phyloP scores from a whole-genome alignment of 495 filamentous ascomycete species.

The Aspergillus hancockii region DNA sequence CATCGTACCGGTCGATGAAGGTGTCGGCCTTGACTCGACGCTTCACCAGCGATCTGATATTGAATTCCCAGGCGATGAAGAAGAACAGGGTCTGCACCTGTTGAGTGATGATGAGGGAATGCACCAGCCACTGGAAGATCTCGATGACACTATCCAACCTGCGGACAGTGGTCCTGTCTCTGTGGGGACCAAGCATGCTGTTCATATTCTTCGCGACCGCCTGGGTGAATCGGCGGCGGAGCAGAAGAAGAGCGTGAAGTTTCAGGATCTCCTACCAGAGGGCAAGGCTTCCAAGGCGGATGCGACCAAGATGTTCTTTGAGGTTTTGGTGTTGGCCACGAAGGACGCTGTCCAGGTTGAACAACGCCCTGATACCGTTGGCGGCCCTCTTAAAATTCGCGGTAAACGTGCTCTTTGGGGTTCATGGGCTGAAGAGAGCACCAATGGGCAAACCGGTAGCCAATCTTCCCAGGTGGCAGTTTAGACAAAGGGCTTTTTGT shows the following conservation, averaged over 20 bases:
- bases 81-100: conserved; percentile 35
- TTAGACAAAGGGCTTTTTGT: conserved; percentile 15
- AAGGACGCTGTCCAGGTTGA: conserved; percentile 99
- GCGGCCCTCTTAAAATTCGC: conserved; percentile 74
- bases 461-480: conserved; percentile 33
- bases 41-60: conserved; percentile 49
- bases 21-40: conserved; percentile 55
- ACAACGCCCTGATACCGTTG: conserved; percentile 72
- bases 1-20: conserved; percentile 45
- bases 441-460: conserved; percentile 56
- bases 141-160: conserved; percentile 82
- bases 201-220: conserved; percentile 87
- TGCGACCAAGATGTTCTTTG: conserved; percentile 99
- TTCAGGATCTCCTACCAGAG: conserved; percentile 90
- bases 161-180: conserved; percentile 82
- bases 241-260: conserved; percentile 78
- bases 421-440: conserved; percentile 86
- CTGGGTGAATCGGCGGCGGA: conserved; percentile 66
- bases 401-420: conserved; percentile 94
- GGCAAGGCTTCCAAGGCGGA: conserved; percentile 74
- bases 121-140: conserved; percentile 46
- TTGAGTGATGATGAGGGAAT: conserved; percentile 56
- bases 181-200: conserved; percentile 87
- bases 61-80: conserved; percentile 68
- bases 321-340: conserved; percentile 90